Base-by-base conservation (phyloP, 371 early-diverging fungal species). In the Mucor irregularis region DNA sequence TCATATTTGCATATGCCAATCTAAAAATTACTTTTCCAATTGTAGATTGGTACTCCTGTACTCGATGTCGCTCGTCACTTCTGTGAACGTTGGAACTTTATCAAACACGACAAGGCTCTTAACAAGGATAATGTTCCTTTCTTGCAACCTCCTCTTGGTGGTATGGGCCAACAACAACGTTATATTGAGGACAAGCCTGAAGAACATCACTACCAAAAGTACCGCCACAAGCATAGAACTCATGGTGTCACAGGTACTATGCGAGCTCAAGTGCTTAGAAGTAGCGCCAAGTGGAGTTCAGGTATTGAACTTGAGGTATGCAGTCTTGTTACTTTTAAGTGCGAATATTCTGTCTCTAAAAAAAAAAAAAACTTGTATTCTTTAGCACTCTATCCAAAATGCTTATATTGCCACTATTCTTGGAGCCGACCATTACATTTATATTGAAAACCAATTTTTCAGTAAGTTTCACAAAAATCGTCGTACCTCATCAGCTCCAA, bases 371-470 rank as follows among this genome's bases (percentile, higher is more conserved):
- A 13, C 22, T 3, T 4, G 13, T 35, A 33, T 17, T 21, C 13
- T 38, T 2, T 56, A 96, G 80, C 77, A 83, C 62, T 91, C 91
- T 22, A 96, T 97, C 58, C 87, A 89, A 67, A 85, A 85, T 31
- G 96, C 95, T 1, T 96, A 97, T 61, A 59, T 87, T 35, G 78
- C 80, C 25, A 66, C 82, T 49, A 97, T 97, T 58, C 64, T 66
- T 40, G 75, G 73, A 26, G 83, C 97, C 7, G 69, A 93, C 65
- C 90, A 92, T 58, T 95, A 86, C 69, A 80, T 97, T 37, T 96
- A 97, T 68, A 96, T 97, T 61, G 96, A 97, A 66, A 96, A 97
- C 64, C 97, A 97, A 72, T 96, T 96, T 74, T 97, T 97, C 67
- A 89, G 90, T 84, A 80, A 81, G 75, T 56, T 13, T 33, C 43